These are phyloP conservation scores for Pulveroboletus frians DNA, from an alignment of 768 basidiomycete genomes.

Conservation along the genomic window DNA sequence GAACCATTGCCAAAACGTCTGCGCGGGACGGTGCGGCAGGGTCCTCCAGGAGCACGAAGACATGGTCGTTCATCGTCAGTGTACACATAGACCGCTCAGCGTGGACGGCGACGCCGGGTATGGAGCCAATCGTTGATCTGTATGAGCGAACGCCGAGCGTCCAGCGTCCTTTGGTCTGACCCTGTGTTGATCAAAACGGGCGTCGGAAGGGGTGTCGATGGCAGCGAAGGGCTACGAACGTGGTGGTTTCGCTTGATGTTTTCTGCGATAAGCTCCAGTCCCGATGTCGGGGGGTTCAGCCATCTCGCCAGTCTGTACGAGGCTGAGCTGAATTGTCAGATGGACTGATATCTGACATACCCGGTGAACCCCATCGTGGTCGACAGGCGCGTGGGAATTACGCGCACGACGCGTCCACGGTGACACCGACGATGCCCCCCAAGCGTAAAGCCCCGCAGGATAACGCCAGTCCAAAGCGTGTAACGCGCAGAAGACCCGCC, in stretches of 20 bases:
- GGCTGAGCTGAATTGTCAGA: neutral
- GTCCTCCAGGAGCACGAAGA: conserved; percentile 76
- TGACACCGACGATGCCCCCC: conserved; percentile 21
- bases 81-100: conserved; percentile 70
- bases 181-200: conserved; percentile 38
- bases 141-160: conserved; percentile 65
- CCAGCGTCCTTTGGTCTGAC: conserved; percentile 60
- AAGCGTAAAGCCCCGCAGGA: conserved; percentile 41
- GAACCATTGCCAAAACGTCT: conserved; percentile 41
- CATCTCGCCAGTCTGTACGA: conserved; percentile 63
- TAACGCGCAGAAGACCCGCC: conserved; percentile 21
- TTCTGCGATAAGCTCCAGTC: conserved; percentile 60
- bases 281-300: conserved; percentile 75
- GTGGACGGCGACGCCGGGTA: conserved; percentile 44
- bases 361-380: conserved; percentile 57
- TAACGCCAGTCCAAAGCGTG: conserved; percentile 30
- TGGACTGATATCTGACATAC: conserved; percentile 27
- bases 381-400: conserved; percentile 11
- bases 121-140: conserved; percentile 63
- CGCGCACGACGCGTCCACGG: conserved; percentile 25
- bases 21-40: conserved; percentile 62
- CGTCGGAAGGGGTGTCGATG: conserved; percentile 8
- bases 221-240: conserved; percentile 32
- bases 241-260: conserved; percentile 71
- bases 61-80: conserved; percentile 74